Evolutionary conservation across 225 moss, liverwort and hornwort species (phyloP), one percentile per base, ranked within the genome.

Genomic region (Sphagnum tenellum): DNA sequence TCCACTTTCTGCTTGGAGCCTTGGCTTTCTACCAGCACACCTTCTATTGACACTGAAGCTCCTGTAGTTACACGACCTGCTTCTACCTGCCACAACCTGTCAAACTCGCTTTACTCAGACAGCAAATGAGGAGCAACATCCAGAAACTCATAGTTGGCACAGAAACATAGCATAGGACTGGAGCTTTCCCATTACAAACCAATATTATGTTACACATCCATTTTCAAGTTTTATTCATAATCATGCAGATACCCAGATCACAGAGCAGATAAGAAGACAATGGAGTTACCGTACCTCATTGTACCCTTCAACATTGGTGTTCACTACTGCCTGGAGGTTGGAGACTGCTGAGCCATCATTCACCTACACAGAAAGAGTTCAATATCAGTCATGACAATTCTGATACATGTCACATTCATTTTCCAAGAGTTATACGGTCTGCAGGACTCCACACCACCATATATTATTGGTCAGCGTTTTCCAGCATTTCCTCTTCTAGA

Each of bases 1-100:
- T 96, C 96, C 76, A 96, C 85, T 75, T 88, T 92, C 73, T 96
- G 96, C 76, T 90, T 96, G 6, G 96, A 74, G 60, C 96, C 92
- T 71, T 88, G 86, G 67, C 96, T 96, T 80, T 82, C 86, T 9
- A 90, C 83, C 55, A 96, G 77, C 4, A 83, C 80, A 60, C 96
- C 92, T 76, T 90, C 92, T 62, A 92, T 81, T 50, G 88, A 85
- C 45, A 96, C 86, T 48, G 96, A 96, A 67, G 96, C 90, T 74
- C 96, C 92, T 62, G 96, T 92, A 61, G 88, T 83, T 63, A 96
- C 74, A 77, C 87, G 67, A 75, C 96, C 96, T 76, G 92, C 92
- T 74, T 90, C 90, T 85, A 96, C 92, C 96, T 96, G 85, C 66
- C 86, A 90, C 62, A 84, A 72, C 75, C 76, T 82, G 85, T 65